These are phyloP conservation scores for Arthrobotrys musiformis DNA, from an alignment of 2,329 filamentous ascomycete genomes.

Conservation along the genomic window DNA sequence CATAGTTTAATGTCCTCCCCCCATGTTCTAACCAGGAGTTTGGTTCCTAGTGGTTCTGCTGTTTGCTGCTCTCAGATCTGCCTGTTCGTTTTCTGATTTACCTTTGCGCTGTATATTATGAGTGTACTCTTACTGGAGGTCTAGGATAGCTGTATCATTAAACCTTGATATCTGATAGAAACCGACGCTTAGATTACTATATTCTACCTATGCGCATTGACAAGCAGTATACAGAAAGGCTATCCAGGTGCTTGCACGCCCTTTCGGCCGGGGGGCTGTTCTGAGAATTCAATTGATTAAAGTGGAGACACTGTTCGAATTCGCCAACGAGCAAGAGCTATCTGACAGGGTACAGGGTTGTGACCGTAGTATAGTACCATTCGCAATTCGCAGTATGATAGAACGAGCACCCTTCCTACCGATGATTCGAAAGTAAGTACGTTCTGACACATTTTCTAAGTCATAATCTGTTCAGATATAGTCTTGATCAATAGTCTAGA, in stretches of 20 bases:
- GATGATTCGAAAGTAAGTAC: no score
- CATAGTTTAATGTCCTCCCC: slow-evolving; percentile 37
- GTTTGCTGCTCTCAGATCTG: slow-evolving; percentile 26
- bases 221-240: not conserved
- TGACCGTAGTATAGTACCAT: not conserved
- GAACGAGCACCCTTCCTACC: no score
- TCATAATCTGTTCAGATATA: slow-evolving; percentile 15
- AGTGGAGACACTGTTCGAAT: not conserved
- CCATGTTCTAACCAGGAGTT: slow-evolving; percentile 52
- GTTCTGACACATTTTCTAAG: not conserved
- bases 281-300: not conserved
- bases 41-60: slow-evolving; percentile 47
- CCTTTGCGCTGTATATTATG: slow-evolving; percentile 52
- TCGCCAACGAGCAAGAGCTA: not conserved
- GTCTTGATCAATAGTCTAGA: not conserved
- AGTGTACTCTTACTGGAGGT: slow-evolving; percentile 52
- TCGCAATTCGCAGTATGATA: no score
- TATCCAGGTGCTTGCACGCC: not conserved
- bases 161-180: slow-evolving; percentile 33
- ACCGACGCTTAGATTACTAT: not conserved
- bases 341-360: not conserved
- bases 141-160: slow-evolving; percentile 55
- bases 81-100: slow-evolving; percentile 11
- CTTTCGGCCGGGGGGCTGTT: not conserved
- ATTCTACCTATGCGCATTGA: not conserved